Conservation (phyloP, 495 filamentous ascomycete species). For the Talaromyces adpressus region DNA sequence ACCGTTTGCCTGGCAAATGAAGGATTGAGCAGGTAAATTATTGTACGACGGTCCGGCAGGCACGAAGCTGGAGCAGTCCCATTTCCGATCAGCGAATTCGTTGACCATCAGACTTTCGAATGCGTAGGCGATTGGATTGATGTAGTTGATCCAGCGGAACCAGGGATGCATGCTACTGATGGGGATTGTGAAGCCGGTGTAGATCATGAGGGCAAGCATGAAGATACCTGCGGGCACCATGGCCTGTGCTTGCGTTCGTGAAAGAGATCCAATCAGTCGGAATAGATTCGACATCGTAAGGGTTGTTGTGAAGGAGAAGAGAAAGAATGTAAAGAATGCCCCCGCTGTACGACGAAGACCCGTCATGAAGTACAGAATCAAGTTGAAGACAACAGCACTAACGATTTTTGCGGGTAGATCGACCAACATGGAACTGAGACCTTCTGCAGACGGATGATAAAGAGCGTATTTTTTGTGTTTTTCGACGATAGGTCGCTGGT, state of each 20-base stretch:
- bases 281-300: constrained; percentile 57
- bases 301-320: constrained; percentile 48
- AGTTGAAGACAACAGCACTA: constrained; percentile 46
- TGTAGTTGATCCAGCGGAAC: constrained; percentile 49
- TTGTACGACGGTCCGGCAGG: constrained; percentile 33
- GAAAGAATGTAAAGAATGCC: constrained; percentile 56
- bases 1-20: constrained; percentile 50
- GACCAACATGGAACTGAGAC: constrained; percentile 51
- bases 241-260: constrained; percentile 46
- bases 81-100: constrained; percentile 57
- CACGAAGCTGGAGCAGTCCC: constrained; percentile 32
- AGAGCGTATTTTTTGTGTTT: constrained; percentile 62
- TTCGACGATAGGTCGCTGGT: constrained; percentile 60
- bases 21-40: constrained; percentile 10
- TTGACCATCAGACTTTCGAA: constrained; percentile 46
- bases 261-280: constrained; percentile 43
- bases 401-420: constrained; percentile 54
- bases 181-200: constrained; percentile 48
- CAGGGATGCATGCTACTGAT: constrained; percentile 45
- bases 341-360: constrained; percentile 39
- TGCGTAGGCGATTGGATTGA: constrained; percentile 43
- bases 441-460: constrained; percentile 60
- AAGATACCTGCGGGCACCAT: constrained; percentile 45
- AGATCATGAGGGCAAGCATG: constrained; percentile 46
- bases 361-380: constrained; percentile 57